Evolutionary conservation across 2,329 filamentous ascomycete genomes (phyloP).

Genomic region (Erysiphe pulchra): DNA sequence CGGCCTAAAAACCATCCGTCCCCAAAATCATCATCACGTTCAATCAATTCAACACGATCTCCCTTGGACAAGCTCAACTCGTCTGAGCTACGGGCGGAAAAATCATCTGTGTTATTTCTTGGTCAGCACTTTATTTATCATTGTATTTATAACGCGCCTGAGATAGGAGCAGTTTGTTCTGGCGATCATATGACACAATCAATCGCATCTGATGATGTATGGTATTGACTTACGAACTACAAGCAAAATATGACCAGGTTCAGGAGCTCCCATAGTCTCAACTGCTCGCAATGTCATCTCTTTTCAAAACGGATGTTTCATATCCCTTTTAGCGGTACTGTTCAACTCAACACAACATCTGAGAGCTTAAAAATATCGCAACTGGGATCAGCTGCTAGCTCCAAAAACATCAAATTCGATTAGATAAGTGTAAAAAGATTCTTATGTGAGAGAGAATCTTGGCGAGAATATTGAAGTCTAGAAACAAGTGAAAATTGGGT

Average conservation of each 20-base stretch:
- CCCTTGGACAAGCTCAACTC: slow-evolving; percentile 74
- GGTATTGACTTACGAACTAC: slow-evolving; percentile 38
- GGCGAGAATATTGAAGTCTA: not conserved
- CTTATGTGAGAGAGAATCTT: not conserved
- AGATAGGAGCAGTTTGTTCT: slow-evolving; percentile 2
- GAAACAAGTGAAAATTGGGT: not conserved
- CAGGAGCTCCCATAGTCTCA: slow-evolving; percentile 18
- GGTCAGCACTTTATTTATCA: slow-evolving; percentile 2
- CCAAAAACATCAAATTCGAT: not conserved
- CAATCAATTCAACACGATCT: slow-evolving; percentile 58
- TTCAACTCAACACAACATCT: not conserved
- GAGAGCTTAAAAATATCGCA: too few species aligned
- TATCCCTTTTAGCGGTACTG: slow-evolving; percentile 2
- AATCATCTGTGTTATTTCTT: slow-evolving; percentile 41
- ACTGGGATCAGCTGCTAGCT: too few species aligned
- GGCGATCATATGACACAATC: slow-evolving; percentile 1
- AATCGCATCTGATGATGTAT: slow-evolving; percentile 2
- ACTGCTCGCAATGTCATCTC: slow-evolving; percentile 18
- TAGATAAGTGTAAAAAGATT: not conserved
- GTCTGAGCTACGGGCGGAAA: slow-evolving; percentile 71
- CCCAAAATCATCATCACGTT: slow-evolving; percentile 70
- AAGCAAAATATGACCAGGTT: slow-evolving; percentile 39
- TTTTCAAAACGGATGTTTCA: slow-evolving; percentile 5
- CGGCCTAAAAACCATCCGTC: slow-evolving; percentile 67
- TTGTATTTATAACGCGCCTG: too few species aligned